phyloP scores from a whole-genome alignment of 2,329 filamentous ascomycete species.

The Chaetothyriales sp. region DNA sequence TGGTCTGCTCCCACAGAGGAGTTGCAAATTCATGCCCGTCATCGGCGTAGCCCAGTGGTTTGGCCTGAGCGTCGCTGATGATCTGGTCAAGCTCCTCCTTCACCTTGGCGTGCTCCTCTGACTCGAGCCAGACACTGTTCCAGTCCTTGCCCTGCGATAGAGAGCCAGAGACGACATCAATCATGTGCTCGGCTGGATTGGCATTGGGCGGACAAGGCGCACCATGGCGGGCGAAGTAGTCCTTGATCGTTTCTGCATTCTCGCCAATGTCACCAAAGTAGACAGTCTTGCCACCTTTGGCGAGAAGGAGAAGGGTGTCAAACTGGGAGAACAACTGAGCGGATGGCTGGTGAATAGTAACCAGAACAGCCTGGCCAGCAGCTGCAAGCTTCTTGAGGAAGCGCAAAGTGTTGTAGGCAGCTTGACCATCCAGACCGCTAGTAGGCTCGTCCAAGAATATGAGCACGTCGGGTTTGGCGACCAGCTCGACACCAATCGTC shows the following conservation, averaged over 20 bases:
- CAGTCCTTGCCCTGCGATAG: slow-evolving; percentile 47
- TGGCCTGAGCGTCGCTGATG: slow-evolving; percentile 31
- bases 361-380: slow-evolving; percentile 73
- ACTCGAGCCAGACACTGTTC: slow-evolving; percentile 45
- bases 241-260: slow-evolving; percentile 53
- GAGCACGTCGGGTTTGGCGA: slow-evolving; percentile 45
- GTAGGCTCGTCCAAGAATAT: slow-evolving; percentile 51
- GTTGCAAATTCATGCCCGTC: slow-evolving; percentile 49
- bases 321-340: slow-evolving; percentile 78
- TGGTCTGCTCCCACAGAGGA: slow-evolving; percentile 45
- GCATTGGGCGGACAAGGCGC: slow-evolving; percentile 36
- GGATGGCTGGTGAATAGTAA: slow-evolving; percentile 83
- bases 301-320: slow-evolving; percentile 63
- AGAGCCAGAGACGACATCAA: slow-evolving; percentile 44
- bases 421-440: slow-evolving; percentile 53
- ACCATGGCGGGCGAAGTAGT: slow-evolving; percentile 41
- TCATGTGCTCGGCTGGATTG: slow-evolving; percentile 39
- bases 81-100: slow-evolving; percentile 46
- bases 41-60: slow-evolving; percentile 30
- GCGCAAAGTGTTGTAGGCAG: slow-evolving; percentile 48
- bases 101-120: slow-evolving; percentile 33
- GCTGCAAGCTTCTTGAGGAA: slow-evolving; percentile 48
- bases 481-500: slow-evolving; percentile 47
- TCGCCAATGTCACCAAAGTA: slow-evolving; percentile 79
- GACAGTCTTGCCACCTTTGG: slow-evolving; percentile 63